Evolutionary conservation across 2,329 filamentous ascomycete species (phyloP).

Genomic region (Sporothrix protearum): DNA sequence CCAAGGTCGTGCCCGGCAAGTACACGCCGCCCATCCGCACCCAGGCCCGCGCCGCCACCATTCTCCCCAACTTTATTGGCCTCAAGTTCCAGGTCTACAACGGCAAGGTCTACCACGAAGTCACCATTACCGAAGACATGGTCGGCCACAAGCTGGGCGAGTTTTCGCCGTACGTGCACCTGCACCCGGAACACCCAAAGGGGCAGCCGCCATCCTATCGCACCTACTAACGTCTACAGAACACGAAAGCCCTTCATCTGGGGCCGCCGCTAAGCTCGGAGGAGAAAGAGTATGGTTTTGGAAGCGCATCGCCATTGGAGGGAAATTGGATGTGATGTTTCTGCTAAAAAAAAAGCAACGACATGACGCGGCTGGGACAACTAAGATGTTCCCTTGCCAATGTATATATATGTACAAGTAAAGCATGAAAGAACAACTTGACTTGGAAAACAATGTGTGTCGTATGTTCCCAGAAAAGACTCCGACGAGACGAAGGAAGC

Average conservation of each 20-base stretch:
- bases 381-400: not conserved
- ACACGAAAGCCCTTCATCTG: conserved; percentile 59
- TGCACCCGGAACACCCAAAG: too few species aligned
- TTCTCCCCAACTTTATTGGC: conserved; percentile 88
- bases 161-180: conserved; percentile 71
- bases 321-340: not conserved
- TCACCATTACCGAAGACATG: conserved; percentile 90
- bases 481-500: not conserved
- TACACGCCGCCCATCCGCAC: conserved; percentile 72
- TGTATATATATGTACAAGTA: conserved; percentile 16
- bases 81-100: conserved; percentile 89
- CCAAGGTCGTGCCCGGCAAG: conserved; percentile 57
- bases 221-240: conserved; percentile 35
- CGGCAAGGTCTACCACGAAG: conserved; percentile 79
- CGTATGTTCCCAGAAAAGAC: not conserved
- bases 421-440: not conserved
- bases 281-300: not conserved
- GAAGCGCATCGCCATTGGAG: not conserved
- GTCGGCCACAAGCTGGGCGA: conserved; percentile 93
- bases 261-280: conserved; percentile 25
- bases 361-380: not conserved
- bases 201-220: too few species aligned
- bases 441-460: not conserved
- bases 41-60: conserved; percentile 81
- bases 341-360: not conserved